A percentile compares a stretch with the other conserved stretches of the same genome.
Evolutionary conservation across 352 stramenopile species (phyloP).

Genomic region (Phytophthora hybrid): DNA sequence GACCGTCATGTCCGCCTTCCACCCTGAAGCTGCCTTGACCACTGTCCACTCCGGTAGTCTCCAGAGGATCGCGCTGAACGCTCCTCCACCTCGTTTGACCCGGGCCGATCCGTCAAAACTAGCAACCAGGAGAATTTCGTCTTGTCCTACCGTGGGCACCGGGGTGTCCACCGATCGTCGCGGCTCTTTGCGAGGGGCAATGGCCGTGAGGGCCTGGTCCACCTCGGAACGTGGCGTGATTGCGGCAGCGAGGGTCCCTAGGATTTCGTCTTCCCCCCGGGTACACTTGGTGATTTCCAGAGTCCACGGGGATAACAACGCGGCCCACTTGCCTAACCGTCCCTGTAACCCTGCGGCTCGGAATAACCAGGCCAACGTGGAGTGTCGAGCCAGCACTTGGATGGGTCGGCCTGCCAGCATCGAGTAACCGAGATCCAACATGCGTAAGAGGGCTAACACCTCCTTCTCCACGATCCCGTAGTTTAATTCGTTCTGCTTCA

Average conservation of each 20-base stretch:
- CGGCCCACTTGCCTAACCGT: conserved; percentile 1
- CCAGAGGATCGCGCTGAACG: conserved; percentile 25
- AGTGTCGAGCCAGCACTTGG: not conserved
- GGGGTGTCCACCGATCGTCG: not conserved
- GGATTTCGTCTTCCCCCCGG: conserved; percentile 19
- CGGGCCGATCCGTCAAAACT: conserved; percentile 33
- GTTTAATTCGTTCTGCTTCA: not conserved
- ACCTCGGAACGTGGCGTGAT: conserved; percentile 6
- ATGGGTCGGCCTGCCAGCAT: not conserved
- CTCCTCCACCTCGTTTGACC: conserved; percentile 7
- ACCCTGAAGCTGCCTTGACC: not conserved
- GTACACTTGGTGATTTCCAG: conserved; percentile 3
- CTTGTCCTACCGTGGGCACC: not conserved
- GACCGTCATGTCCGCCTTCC: conserved; percentile 3
- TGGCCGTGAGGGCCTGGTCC: not conserved
- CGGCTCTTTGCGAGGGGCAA: not conserved
- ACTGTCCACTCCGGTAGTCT: conserved; percentile 20
- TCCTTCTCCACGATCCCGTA: not conserved
- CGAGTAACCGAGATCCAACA: not conserved
- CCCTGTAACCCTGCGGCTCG: not conserved
- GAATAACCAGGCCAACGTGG: conserved; percentile 14
- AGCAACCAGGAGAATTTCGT: conserved; percentile 5
- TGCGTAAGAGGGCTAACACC: not conserved
- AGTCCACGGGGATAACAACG: not conserved
- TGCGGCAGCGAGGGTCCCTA: not conserved